phyloP scores from a whole-genome alignment of 331 rosid genomes.

The Spiraea crenata region DNA sequence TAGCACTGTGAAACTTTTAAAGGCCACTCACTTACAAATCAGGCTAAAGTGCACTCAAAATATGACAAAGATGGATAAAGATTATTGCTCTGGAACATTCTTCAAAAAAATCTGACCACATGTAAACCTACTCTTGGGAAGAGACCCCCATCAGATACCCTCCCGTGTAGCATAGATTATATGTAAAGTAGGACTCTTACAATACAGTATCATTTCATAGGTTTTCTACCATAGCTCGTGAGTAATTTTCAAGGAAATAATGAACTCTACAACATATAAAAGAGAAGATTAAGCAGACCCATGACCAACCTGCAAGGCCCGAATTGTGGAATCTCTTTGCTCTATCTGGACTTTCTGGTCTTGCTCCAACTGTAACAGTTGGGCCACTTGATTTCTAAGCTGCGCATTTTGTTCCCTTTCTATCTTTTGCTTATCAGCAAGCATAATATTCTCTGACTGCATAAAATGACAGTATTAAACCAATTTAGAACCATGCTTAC shows the following conservation, averaged over 20 bases:
- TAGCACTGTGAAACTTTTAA: too few species aligned
- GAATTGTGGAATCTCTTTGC: conserved; percentile 71
- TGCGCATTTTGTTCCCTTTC: conserved; percentile 89
- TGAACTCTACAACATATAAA: not conserved
- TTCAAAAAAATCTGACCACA: not conserved
- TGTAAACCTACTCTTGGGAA: not conserved
- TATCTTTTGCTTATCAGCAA: conserved; percentile 67
- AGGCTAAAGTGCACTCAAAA: too few species aligned
- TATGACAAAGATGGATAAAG: too few species aligned
- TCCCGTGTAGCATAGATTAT: not conserved
- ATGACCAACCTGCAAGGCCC: conserved; percentile 71
- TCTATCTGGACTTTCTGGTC: conserved; percentile 76
- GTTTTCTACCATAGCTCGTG: not conserved
- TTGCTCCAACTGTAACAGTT: conserved; percentile 78
- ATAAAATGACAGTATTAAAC: conserved; percentile 35
- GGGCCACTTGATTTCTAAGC: conserved; percentile 92
- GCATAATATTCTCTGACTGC: conserved; percentile 84
- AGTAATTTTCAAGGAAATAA: not conserved
- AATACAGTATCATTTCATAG: not conserved
- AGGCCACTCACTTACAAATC: too few species aligned
- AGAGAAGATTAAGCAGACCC: not conserved
- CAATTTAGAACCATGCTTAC: conserved; percentile 27
- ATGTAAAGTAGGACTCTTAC: not conserved
- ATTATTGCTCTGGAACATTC: not conserved
- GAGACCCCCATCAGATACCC: not conserved